Evolutionary conservation across 1,284 basidiomycete species (phyloP).

Genomic region (Schizophyllum commune): DNA sequence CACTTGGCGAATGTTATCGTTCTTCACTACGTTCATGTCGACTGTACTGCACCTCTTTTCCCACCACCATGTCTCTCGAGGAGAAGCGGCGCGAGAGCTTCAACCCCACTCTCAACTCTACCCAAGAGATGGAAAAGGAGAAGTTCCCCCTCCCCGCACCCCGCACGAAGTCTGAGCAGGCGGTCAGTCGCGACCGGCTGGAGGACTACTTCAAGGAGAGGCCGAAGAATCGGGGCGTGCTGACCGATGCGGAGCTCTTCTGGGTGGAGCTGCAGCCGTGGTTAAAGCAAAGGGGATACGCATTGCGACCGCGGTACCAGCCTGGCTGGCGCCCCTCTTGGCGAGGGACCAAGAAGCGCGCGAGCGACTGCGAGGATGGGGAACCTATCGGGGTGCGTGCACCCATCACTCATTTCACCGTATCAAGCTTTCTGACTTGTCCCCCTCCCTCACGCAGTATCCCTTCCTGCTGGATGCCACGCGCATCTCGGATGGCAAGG

Average conservation of each 20-base stretch:
- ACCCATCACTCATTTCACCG: neutral
- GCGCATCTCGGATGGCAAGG: slow-evolving; percentile 13
- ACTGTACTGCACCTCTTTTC: neutral
- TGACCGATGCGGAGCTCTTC: slow-evolving; percentile 3
- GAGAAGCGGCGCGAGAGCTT: neutral
- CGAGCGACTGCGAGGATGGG: slow-evolving; percentile 13
- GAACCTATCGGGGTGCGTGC: slow-evolving; percentile 3
- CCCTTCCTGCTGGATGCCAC: slow-evolving; percentile 12
- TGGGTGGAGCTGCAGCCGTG: slow-evolving; percentile 10
- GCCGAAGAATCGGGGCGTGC: neutral
- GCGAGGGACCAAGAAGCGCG: neutral
- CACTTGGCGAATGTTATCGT: neutral
- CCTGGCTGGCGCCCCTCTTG: slow-evolving; percentile 9
- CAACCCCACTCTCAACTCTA: neutral
- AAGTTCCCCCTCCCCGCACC: neutral
- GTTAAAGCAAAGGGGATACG: slow-evolving; percentile 7
- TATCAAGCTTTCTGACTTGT: neutral
- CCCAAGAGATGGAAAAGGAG: too few relatives aligned
- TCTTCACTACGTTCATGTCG: neutral
- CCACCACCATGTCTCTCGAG: neutral
- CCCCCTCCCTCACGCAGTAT: neutral
- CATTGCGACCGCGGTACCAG: slow-evolving; percentile 11
- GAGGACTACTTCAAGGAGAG: neutral
- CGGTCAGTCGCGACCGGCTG: neutral
- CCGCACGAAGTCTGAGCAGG: neutral